These are phyloP conservation scores for Plasmodium coatneyi DNA, from an alignment of 169 alveolate genomes.

Conservation along the genomic window DNA sequence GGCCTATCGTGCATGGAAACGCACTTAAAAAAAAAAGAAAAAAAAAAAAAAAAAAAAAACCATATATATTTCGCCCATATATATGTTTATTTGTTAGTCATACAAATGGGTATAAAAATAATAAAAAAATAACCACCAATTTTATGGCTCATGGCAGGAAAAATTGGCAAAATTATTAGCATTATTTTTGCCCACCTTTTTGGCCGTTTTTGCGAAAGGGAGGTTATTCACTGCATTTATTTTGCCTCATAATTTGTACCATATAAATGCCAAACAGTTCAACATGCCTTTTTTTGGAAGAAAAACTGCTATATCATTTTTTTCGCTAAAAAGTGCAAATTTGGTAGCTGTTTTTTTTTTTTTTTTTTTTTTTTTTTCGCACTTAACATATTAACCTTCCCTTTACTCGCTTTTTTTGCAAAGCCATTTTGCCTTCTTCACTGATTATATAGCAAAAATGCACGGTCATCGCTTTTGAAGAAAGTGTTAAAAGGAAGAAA, in stretches of 20 bases:
- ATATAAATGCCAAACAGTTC: neutral
- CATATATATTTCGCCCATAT: neutral
- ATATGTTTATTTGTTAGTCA: neutral
- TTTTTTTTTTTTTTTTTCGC: neutral
- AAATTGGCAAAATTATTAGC: neutral
- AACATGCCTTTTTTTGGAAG: neutral
- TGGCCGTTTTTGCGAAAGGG: neutral
- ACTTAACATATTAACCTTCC: neutral
- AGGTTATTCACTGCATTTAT: neutral
- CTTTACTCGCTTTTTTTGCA: neutral
- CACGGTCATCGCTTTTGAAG: neutral
- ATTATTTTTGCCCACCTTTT: neutral
- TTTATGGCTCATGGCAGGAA: neutral
- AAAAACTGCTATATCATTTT: neutral
- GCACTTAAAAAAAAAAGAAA: neutral
- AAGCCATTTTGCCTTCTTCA: neutral
- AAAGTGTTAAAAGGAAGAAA: neutral
- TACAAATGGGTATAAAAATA: neutral
- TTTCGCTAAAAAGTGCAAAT: neutral
- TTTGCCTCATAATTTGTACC: neutral
- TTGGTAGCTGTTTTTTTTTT: neutral
- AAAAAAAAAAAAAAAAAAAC: neutral
- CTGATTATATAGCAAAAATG: neutral
- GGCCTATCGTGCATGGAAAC: constrained; percentile 44
- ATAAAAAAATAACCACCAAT: neutral